These are phyloP conservation scores for Oxyria digyna DNA, from an alignment of 148 eudicot species.

Conservation along the genomic window DNA sequence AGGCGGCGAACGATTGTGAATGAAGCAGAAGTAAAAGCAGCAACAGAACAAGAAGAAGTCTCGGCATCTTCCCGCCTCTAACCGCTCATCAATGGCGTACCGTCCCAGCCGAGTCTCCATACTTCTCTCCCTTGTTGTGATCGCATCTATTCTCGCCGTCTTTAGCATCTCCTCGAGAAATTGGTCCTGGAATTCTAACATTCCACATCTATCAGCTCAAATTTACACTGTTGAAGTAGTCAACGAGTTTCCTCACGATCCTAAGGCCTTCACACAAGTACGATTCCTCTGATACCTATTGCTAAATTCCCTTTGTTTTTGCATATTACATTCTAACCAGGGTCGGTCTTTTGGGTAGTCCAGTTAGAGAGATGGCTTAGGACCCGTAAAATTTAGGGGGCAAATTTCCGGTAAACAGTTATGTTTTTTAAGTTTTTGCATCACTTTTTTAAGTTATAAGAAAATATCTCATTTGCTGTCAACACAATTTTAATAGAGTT, in stretches of 20 bases:
- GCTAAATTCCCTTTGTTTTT: neutral
- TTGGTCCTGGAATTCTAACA: slow-evolving; percentile 11
- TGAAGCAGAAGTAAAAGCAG: neutral
- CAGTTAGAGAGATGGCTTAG: no score
- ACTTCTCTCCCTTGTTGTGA: slow-evolving; percentile 9
- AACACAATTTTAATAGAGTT: no score
- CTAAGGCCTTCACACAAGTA: slow-evolving; percentile 76
- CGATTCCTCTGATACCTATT: neutral
- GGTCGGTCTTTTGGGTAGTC: no score
- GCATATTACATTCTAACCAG: neutral
- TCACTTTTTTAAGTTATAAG: no score
- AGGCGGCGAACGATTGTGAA: slow-evolving; percentile 4
- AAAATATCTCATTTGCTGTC: no score
- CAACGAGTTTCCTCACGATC: slow-evolving; percentile 82
- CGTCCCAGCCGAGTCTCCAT: slow-evolving; percentile 17
- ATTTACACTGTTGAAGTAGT: slow-evolving; percentile 39
- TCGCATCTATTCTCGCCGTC: slow-evolving; percentile 16
- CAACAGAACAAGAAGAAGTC: slow-evolving; percentile 1
- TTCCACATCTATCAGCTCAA: neutral
- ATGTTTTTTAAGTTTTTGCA: no score
- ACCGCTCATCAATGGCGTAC: slow-evolving; percentile 17
- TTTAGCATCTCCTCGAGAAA: slow-evolving; percentile 29
- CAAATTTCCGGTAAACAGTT: no score
- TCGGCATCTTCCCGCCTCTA: neutral
- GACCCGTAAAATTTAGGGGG: no score